phyloP scores from a whole-genome alignment of 768 basidiomycete species.

The Leccinum subgranulosum region DNA sequence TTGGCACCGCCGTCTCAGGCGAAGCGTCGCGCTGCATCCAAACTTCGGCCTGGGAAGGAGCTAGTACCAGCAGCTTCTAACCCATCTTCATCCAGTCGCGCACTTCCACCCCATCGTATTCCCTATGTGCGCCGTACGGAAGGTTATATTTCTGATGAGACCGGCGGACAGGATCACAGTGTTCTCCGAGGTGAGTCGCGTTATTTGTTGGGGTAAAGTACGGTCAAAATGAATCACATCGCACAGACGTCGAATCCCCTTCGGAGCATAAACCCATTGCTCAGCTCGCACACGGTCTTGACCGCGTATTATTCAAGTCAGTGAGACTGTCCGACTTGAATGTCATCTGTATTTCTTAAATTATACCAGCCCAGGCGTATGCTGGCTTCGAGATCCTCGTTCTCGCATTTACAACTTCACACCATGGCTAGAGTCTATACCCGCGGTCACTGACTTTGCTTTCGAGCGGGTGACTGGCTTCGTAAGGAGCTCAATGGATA shows the following conservation, averaged over 20 bases:
- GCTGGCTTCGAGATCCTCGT: slow-evolving; percentile 84
- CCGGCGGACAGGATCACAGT: neutral
- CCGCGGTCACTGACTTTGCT: slow-evolving; percentile 77
- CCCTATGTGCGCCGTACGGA: slow-evolving; percentile 28
- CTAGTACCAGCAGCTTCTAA: neutral
- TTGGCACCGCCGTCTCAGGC: slow-evolving; percentile 11
- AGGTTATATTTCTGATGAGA: slow-evolving; percentile 18
- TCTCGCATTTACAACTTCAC: slow-evolving; percentile 85
- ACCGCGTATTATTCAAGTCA: slow-evolving; percentile 75
- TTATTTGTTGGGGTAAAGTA: neutral
- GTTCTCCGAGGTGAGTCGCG: no score
- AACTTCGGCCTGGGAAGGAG: slow-evolving; percentile 6
- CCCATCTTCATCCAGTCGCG: slow-evolving; percentile 5
- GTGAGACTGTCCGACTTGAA: slow-evolving; percentile 19
- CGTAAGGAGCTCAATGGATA: slow-evolving; percentile 73
- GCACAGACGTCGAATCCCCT: slow-evolving; percentile 43
- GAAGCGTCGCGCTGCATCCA: slow-evolving; percentile 1
- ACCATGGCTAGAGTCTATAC: slow-evolving; percentile 67
- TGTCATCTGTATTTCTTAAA: neutral
- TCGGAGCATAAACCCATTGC: slow-evolving; percentile 55
- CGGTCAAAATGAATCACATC: neutral
- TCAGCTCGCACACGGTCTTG: slow-evolving; percentile 60
- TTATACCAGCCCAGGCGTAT: slow-evolving; percentile 70
- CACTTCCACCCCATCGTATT: slow-evolving; percentile 21
- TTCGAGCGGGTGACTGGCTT: slow-evolving; percentile 77